Evolutionary conservation across 163 green algal genomes (phyloP).

Genomic region (Trebouxia gelatinosa): DNA sequence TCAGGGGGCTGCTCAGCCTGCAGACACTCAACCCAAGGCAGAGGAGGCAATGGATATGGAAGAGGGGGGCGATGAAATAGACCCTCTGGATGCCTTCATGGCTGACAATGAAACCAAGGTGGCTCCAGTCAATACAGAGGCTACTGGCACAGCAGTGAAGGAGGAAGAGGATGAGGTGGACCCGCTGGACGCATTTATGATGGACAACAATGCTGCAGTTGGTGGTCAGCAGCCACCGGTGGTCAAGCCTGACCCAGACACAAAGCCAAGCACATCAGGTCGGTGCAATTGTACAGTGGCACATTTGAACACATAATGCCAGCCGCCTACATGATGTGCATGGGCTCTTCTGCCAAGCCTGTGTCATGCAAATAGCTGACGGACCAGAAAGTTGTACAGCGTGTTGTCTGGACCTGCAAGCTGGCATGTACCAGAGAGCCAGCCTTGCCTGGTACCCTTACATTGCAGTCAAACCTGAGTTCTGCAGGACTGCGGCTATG

Average conservation of each 20-base stretch:
- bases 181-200: constrained; percentile 48
- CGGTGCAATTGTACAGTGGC: too few species aligned
- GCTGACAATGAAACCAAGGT: constrained; percentile 37
- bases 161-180: constrained; percentile 49
- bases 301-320: too few species aligned
- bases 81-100: constrained; percentile 93
- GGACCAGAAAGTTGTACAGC: too few species aligned
- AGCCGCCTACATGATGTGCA: too few species aligned
- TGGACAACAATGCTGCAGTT: constrained; percentile 22
- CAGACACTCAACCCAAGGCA: neutral
- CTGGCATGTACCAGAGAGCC: too few species aligned
- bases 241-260: constrained; percentile 47
- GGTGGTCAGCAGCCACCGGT: constrained; percentile 43
- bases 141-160: neutral
- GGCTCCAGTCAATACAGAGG: constrained; percentile 9
- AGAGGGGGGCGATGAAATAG: constrained; percentile 64
- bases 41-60: constrained; percentile 26
- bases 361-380: too few species aligned
- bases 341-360: too few species aligned
- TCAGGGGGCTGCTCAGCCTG: neutral
- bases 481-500: too few species aligned
- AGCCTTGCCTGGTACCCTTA: too few species aligned
- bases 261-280: neutral
- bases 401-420: too few species aligned
- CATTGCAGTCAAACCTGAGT: too few species aligned